A percentile compares a stretch with the other conserved stretches of the same genome.
Evolutionary conservation across 108 stramenopile genomes (phyloP).

Genomic region (Schizochytrium sp.): DNA sequence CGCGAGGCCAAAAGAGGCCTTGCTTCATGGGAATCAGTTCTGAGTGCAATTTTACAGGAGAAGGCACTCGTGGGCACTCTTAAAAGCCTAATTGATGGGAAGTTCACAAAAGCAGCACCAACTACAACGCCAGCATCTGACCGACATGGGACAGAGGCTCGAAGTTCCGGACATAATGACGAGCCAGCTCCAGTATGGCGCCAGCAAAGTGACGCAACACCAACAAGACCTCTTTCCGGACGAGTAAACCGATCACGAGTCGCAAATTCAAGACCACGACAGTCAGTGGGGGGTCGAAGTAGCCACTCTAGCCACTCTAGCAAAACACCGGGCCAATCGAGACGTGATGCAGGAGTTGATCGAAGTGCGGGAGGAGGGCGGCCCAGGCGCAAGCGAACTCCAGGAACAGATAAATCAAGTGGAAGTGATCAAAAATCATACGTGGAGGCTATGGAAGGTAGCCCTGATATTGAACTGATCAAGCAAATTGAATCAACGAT

Average conservation of each 20-base stretch:
- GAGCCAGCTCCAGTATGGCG: not conserved
- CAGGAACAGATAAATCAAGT: not conserved
- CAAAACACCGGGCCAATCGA: too few relatives aligned
- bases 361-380: not conserved
- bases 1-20: slow-evolving; percentile 4
- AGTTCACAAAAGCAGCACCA: not conserved
- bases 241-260: not conserved
- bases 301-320: too few relatives aligned
- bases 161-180: not conserved
- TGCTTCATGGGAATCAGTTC: slow-evolving; percentile 4
- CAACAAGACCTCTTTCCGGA: not conserved
- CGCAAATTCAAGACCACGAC: too few relatives aligned
- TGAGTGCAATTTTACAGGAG: not conserved
- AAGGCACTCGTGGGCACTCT: not conserved
- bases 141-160: not conserved
- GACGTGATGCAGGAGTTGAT: not conserved
- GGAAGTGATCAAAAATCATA: not conserved
- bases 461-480: slow-evolving; percentile 69
- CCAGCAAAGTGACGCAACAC: not conserved
- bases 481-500: slow-evolving; percentile 60
- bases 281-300: too few relatives aligned
- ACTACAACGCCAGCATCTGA: not conserved
- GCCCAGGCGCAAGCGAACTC: not conserved
- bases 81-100: not conserved
- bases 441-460: slow-evolving; percentile 64